A percentile compares a stretch with the other conserved stretches of the same genome.
These are phyloP conservation scores for Escallonia herrerae DNA, from an alignment of 129 eudicot species.

Conservation along the genomic window DNA sequence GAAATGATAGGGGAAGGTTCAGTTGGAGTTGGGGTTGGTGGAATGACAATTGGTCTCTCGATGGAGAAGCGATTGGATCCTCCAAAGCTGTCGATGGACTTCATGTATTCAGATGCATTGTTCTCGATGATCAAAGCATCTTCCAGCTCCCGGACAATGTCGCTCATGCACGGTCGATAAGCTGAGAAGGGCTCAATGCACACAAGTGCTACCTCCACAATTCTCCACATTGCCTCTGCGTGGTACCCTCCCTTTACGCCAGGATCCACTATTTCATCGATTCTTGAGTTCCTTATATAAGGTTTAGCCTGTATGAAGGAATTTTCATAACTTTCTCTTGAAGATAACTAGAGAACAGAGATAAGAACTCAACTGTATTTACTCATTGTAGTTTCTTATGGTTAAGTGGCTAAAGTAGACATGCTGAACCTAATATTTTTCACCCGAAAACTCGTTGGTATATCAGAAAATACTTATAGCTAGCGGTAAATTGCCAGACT, in stretches of 20 bases:
- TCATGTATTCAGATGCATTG: slow-evolving; percentile 88
- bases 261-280: slow-evolving; percentile 81
- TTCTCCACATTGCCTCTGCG: slow-evolving; percentile 90
- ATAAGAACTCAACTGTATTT: background rate
- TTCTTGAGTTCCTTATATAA: slow-evolving; percentile 61
- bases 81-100: slow-evolving; percentile 75
- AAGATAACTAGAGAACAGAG: background rate
- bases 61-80: slow-evolving; percentile 74
- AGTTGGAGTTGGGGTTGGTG: slow-evolving; percentile 40
- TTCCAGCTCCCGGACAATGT: slow-evolving; percentile 84
- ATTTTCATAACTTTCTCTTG: background rate
- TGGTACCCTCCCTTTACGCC: slow-evolving; percentile 79
- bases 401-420: too few relatives aligned
- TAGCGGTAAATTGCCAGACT: too few relatives aligned
- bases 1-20: slow-evolving; percentile 47
- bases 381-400: too few relatives aligned
- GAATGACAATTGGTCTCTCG: slow-evolving; percentile 58
- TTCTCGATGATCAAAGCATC: slow-evolving; percentile 84
- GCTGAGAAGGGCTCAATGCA: slow-evolving; percentile 74
- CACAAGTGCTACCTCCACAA: slow-evolving; percentile 81
- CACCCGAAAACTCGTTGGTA: too few relatives aligned
- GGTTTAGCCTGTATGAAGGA: slow-evolving; percentile 59
- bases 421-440: too few relatives aligned
- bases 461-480: too few relatives aligned
- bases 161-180: slow-evolving; percentile 70